Evolutionary conservation across 345 rosid genomes (phyloP).

Genomic region (Erucastrum elatum): DNA sequence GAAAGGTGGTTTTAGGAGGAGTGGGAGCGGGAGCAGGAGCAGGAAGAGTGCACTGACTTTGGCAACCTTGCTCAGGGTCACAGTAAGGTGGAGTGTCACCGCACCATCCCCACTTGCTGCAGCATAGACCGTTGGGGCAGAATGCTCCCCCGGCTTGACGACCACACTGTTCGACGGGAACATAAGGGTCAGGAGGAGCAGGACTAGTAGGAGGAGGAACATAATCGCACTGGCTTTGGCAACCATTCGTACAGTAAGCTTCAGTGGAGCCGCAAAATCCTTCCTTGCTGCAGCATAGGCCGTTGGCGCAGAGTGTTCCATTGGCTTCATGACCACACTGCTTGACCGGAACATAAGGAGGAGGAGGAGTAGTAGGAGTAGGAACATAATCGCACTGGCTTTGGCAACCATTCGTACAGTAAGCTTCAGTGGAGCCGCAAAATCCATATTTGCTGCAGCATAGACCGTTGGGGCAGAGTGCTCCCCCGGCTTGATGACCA

Average conservation of each 20-base stretch:
- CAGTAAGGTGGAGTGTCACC: conserved; percentile 34
- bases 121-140: conserved; percentile 23
- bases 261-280: neutral
- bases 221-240: conserved; percentile 57
- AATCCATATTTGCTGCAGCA: no score
- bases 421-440: neutral
- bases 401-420: conserved; percentile 59
- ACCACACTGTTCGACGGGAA: no score
- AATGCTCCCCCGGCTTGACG: no score
- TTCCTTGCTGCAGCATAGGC: no score
- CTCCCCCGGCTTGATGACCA: no score
- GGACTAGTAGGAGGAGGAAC: neutral
- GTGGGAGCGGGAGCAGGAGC: no score
- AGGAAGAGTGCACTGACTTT: neutral
- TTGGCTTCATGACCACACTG: no score
- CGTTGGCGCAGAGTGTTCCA: no score
- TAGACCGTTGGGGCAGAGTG: no score
- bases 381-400: conserved; percentile 47
- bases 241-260: conserved; percentile 48
- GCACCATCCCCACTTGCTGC: conserved; percentile 23
- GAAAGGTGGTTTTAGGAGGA: no score
- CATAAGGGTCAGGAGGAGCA: neutral
- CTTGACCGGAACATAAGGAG: neutral
- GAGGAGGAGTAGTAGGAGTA: neutral
- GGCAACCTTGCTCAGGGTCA: neutral